phyloP scores from a whole-genome alignment of 2,329 filamentous ascomycete species.

The Dryadomyces sulphureus region DNA sequence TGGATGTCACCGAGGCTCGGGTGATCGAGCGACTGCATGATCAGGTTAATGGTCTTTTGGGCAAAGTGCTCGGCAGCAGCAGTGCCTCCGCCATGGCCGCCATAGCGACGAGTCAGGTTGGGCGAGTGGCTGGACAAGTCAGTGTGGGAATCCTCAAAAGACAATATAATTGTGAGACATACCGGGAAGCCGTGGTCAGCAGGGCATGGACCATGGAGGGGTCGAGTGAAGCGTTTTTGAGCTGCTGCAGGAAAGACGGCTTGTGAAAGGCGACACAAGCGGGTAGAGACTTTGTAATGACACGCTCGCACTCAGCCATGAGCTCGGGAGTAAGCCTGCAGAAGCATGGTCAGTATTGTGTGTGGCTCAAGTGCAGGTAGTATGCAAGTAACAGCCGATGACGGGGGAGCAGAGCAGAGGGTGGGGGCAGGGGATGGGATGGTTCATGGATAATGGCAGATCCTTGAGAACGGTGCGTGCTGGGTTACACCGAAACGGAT shows the following conservation, averaged over 20 bases:
- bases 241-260: slow-evolving; percentile 44
- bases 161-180: slow-evolving; percentile 17
- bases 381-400: not conserved
- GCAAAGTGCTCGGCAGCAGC: slow-evolving; percentile 44
- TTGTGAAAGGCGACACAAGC: slow-evolving; percentile 50
- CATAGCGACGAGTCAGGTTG: slow-evolving; percentile 41
- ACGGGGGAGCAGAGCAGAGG: not conserved
- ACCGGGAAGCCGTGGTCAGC: slow-evolving; percentile 42
- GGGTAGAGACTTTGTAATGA: slow-evolving; percentile 45
- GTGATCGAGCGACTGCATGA: slow-evolving; percentile 44
- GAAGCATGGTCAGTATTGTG: slow-evolving; percentile 3
- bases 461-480: not conserved
- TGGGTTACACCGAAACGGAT: not conserved
- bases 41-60: slow-evolving; percentile 38
- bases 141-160: not conserved
- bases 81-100: slow-evolving; percentile 32
- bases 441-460: not conserved
- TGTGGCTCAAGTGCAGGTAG: not conserved
- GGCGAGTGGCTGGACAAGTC: slow-evolving; percentile 33
- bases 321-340: slow-evolving; percentile 39
- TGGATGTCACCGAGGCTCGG: slow-evolving; percentile 47
- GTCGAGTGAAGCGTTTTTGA: slow-evolving; percentile 41
- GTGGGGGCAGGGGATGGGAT: not conserved
- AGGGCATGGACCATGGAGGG: slow-evolving; percentile 42
- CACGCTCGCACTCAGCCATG: slow-evolving; percentile 43